Evolutionary conservation across 2,329 filamentous ascomycete species (phyloP).

Genomic region (Ophiostoma australiae): DNA sequence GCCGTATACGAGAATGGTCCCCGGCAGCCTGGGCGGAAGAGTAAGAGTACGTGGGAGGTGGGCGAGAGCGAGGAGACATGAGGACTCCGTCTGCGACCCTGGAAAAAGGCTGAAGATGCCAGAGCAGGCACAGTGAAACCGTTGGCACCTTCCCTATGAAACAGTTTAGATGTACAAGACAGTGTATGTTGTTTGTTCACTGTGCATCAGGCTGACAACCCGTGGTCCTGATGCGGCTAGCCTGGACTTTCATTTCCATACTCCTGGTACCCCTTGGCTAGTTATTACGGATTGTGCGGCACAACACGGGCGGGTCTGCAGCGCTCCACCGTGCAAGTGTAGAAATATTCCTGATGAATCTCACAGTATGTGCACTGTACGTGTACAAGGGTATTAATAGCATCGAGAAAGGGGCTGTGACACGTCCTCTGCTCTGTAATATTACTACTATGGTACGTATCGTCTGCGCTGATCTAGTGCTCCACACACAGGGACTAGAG

Average conservation of each 20-base stretch:
- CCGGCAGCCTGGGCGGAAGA: background rate
- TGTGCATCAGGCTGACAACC: background rate
- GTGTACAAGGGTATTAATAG: background rate
- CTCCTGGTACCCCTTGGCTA: background rate
- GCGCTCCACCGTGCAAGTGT: background rate
- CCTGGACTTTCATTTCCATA: background rate
- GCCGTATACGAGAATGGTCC: background rate
- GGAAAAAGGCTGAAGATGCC: conserved; percentile 12
- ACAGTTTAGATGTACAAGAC: background rate
- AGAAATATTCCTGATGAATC: background rate
- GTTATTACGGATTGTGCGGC: background rate
- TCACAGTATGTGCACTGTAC: background rate
- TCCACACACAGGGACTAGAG: conserved; percentile 3
- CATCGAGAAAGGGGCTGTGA: conserved; percentile 10
- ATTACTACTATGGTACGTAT: background rate
- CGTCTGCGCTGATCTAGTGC: conserved; percentile 9
- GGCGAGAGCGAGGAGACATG: background rate
- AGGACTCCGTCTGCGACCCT: background rate
- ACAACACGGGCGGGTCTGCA: background rate
- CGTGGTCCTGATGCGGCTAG: background rate
- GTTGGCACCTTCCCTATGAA: conserved; percentile 14
- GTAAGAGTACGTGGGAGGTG: background rate
- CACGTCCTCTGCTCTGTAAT: background rate
- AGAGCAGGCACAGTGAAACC: conserved; percentile 16
- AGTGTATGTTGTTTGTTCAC: background rate